These are phyloP conservation scores for Thermomyces lanuginosus DNA, from an alignment of 2,329 filamentous ascomycete genomes.

Conservation along the genomic window DNA sequence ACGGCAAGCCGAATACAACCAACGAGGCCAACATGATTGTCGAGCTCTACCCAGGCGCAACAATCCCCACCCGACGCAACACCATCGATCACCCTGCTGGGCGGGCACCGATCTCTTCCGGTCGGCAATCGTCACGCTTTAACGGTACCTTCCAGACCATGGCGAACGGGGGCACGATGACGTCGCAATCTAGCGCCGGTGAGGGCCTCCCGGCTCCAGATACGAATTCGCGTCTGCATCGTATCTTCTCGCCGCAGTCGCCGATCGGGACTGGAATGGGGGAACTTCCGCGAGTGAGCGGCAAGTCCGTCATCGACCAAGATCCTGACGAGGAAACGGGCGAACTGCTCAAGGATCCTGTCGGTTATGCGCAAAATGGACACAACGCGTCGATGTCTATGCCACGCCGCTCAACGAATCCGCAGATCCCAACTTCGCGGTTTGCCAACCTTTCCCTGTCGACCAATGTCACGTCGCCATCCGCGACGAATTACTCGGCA, in stretches of 20 bases:
- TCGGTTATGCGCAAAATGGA: slow-evolving; percentile 55
- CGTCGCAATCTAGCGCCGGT: slow-evolving; percentile 32
- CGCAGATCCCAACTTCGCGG: slow-evolving; percentile 51
- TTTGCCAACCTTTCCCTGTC: slow-evolving; percentile 57
- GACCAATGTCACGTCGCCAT: slow-evolving; percentile 44
- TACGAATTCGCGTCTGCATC: slow-evolving; percentile 34
- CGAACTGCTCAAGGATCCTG: slow-evolving; percentile 45
- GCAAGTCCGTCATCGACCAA: slow-evolving; percentile 49
- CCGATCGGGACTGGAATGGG: slow-evolving; percentile 39
- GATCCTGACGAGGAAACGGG: slow-evolving; percentile 48
- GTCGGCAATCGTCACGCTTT: slow-evolving; percentile 42
- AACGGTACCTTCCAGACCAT: slow-evolving; percentile 45
- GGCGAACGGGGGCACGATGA: slow-evolving; percentile 23
- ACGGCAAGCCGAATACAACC: slow-evolving; percentile 46
- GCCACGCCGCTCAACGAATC: slow-evolving; percentile 52
- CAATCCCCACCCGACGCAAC: slow-evolving; percentile 30
- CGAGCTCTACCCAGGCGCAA: slow-evolving; percentile 34
- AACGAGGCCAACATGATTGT: slow-evolving; percentile 43
- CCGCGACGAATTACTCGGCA: slow-evolving; percentile 37
- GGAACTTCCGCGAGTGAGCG: slow-evolving; percentile 36
- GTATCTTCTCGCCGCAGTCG: slow-evolving; percentile 45
- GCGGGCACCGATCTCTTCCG: slow-evolving; percentile 19
- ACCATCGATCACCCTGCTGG: slow-evolving; percentile 35
- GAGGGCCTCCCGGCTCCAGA: slow-evolving; percentile 39
- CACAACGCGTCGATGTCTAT: slow-evolving; percentile 25